Evolutionary conservation across 768 basidiomycete genomes (phyloP), one percentile per base, ranked within the genome.

Genomic region (Leccinum rimulosum): DNA sequence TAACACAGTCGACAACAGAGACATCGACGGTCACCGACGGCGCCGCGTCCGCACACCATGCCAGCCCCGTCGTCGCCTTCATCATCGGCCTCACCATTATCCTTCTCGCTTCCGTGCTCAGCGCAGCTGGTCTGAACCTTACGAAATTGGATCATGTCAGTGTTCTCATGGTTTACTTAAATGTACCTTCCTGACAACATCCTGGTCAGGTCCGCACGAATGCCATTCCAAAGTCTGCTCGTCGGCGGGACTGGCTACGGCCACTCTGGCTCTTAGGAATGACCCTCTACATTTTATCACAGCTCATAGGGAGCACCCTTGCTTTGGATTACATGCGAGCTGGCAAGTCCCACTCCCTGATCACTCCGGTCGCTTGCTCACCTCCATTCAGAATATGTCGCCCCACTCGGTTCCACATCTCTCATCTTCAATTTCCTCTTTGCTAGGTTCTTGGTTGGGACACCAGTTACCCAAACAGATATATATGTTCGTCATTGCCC

Each of bases 401-500:
- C 96, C 2, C 95, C 95, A 2, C 82, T 98, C 4, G 95, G 96
- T 14, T 93, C 93, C 0, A 90, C 93, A 11, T 91, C 93, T 12
- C 84, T 98, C 61, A 86, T 98, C 57, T 98, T 98, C 79, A 98
- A 98, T 73, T 95, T 97, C 70, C 79, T 97, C 38, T 96, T 97
- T 71, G 96, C 96, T 38, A 85, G 89, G 65, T 89, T 93, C 68
- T 81, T 93, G 59, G 88, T 93, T 6, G 91, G 91, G 38, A 91
- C 89, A 6, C 90, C 92, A 1, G 90, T 95, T 40, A 93, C 90
- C 47, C 83, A 76, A 57, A 88, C 83, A 36, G 93, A 95, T 70
- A 90, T 95, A 36, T 88, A 90, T 68, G 91, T 89, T 66, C 61
- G 86, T 71, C 50, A 11, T 47, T 56, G 25, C 22, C 11, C 50